Percentiles rank a stretch among this genome's conserved stretches.
These are phyloP conservation scores for Gossypium arboreum DNA, from an alignment of 345 rosid genomes.

Conservation along the genomic window DNA sequence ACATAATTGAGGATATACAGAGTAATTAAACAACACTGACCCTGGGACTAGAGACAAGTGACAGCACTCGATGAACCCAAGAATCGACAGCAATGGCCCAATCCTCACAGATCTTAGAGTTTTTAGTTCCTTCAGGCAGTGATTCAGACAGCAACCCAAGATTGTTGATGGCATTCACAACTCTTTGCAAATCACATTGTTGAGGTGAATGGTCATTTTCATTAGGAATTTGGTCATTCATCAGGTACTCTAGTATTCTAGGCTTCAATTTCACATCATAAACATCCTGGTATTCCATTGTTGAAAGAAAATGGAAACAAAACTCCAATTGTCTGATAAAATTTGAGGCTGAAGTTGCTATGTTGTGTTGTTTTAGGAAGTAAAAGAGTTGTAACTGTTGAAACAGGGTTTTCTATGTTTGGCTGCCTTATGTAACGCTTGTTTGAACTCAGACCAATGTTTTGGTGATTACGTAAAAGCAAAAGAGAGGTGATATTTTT, in stretches of 20 bases:
- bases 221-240: conserved; percentile 17
- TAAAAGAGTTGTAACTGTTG: not conserved
- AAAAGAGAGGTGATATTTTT: not conserved
- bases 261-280: conserved; percentile 15
- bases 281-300: conserved; percentile 1
- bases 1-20: not conserved
- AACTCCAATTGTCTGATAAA: not conserved
- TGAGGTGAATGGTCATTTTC: not conserved
- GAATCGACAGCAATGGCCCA: conserved; percentile 6
- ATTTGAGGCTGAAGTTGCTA: not conserved
- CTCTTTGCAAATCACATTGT: conserved; percentile 2
- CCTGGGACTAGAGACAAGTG: conserved; percentile 9
- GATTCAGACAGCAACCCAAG: conserved; percentile 14
- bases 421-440: not conserved
- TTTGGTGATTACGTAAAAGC: not conserved
- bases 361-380: not conserved
- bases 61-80: conserved; percentile 10
- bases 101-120: not conserved
- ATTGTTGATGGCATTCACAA: conserved; percentile 3
- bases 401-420: conserved; percentile 1
- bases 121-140: not conserved
- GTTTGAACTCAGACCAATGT: not conserved
- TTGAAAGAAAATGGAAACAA: not conserved
- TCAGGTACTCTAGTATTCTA: not conserved
- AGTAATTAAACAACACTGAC: not conserved